phyloP scores from a whole-genome alignment of 73 alveolate genomes.

The Tetrahymena thermophila region DNA sequence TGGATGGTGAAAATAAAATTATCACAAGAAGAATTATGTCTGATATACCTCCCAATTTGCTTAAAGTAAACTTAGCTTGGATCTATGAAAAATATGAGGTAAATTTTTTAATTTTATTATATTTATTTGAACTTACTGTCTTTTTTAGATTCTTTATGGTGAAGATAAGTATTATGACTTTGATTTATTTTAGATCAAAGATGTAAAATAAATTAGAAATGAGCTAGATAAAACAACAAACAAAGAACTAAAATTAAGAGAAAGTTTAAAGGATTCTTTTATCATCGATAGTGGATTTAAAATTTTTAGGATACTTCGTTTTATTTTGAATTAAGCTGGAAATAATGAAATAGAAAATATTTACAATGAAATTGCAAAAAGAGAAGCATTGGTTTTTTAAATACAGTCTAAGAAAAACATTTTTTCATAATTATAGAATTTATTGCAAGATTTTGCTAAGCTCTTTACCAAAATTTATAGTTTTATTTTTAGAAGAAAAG shows the following conservation, averaged over 20 bases:
- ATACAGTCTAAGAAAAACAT: background rate
- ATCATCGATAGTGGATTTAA: background rate
- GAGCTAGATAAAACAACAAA: background rate
- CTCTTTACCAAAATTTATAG: background rate
- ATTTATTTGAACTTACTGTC: background rate
- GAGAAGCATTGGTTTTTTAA: background rate
- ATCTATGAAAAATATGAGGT: background rate
- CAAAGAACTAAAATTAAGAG: background rate
- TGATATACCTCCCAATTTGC: background rate
- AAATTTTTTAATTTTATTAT: background rate
- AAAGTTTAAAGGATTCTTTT: background rate
- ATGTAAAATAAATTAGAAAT: background rate
- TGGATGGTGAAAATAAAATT: background rate
- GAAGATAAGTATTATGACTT: background rate
- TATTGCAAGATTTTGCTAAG: background rate
- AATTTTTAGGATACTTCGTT: background rate
- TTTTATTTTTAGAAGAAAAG: background rate
- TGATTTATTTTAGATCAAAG: background rate
- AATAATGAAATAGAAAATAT: background rate
- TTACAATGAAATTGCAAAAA: background rate
- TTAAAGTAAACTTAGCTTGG: background rate
- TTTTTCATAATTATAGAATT: background rate
- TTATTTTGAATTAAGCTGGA: background rate
- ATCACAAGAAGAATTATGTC: background rate
- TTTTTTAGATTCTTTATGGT: background rate